phyloP scores from a whole-genome alignment of 495 filamentous ascomycete genomes.

The Podospora bellae-mahoneyi region DNA sequence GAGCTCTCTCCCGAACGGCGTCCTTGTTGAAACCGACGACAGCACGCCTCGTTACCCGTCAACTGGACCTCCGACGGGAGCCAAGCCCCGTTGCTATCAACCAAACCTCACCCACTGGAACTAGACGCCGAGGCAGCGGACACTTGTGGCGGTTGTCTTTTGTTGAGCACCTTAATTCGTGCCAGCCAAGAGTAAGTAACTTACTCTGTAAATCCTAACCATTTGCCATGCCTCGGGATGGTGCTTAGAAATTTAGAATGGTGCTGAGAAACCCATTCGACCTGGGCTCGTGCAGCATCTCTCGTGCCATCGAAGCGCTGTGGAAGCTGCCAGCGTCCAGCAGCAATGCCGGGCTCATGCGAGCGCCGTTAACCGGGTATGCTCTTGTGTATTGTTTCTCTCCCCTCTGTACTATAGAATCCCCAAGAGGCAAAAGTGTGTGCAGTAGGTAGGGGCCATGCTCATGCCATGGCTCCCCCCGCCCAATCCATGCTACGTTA shows the following conservation, averaged over 20 bases:
- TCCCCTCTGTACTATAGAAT: not conserved
- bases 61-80: not conserved
- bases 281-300: conserved; percentile 18
- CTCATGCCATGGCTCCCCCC: not conserved
- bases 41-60: not conserved
- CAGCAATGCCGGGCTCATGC: not conserved
- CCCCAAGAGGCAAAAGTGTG: not conserved
- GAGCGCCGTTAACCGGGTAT: not conserved
- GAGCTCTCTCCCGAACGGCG: not conserved
- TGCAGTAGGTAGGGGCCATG: not conserved
- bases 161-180: not conserved
- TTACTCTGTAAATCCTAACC: not conserved
- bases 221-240: not conserved
- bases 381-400: not conserved
- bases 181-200: not conserved
- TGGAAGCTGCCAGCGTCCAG: conserved; percentile 16
- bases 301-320: conserved; percentile 15
- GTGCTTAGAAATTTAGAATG: not conserved
- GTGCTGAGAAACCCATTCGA: not conserved
- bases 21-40: not conserved
- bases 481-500: conserved; percentile 5
- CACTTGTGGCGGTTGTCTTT: not conserved
- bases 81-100: no score
- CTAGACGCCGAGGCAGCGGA: not conserved
- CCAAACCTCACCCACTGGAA: no score